Percentiles rank a stretch among this genome's conserved stretches.
These are phyloP conservation scores for Primulina eburnea DNA, from an alignment of 257 asterid genomes.

Conservation along the genomic window DNA sequence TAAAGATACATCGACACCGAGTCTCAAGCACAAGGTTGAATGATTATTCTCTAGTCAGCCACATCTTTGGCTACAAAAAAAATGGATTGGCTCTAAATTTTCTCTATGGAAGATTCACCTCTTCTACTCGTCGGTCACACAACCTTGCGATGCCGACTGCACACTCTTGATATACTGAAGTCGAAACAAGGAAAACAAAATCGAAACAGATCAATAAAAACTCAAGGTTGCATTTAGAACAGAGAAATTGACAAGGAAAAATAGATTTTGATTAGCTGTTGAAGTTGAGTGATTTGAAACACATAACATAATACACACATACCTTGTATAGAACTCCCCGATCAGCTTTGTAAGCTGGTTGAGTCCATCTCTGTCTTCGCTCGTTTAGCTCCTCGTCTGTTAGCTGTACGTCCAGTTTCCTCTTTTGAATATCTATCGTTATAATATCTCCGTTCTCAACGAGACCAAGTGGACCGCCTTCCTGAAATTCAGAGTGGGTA, in stretches of 20 bases:
- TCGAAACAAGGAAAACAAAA: neutral
- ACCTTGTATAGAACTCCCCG: constrained; percentile 95
- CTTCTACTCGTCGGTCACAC: constrained; percentile 84
- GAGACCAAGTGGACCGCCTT: constrained; percentile 95
- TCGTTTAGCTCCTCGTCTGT: constrained; percentile 61
- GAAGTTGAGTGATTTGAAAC: neutral
- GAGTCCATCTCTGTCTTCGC: constrained; percentile 73
- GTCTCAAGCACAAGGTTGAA: neutral
- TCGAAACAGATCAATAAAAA: neutral
- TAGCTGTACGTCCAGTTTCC: constrained; percentile 64
- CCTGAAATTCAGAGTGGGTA: constrained; percentile 46
- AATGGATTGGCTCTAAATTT: neutral
- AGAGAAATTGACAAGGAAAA: neutral
- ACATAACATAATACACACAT: neutral
- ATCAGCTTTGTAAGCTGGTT: constrained; percentile 71
- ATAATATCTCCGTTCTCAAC: constrained; percentile 69
- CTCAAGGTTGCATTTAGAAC: neutral
- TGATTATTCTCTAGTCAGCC: constrained; percentile 13
- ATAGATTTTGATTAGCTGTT: neutral
- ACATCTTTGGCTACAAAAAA: constrained; percentile 8
- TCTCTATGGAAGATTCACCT: neutral
- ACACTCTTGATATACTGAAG: constrained; percentile 81
- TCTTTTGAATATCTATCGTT: constrained; percentile 65
- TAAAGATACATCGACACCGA: neutral
- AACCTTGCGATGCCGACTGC: constrained; percentile 86